These are phyloP conservation scores for Ophiostoma pallidulum DNA, from an alignment of 2,329 filamentous ascomycete genomes.

Conservation along the genomic window DNA sequence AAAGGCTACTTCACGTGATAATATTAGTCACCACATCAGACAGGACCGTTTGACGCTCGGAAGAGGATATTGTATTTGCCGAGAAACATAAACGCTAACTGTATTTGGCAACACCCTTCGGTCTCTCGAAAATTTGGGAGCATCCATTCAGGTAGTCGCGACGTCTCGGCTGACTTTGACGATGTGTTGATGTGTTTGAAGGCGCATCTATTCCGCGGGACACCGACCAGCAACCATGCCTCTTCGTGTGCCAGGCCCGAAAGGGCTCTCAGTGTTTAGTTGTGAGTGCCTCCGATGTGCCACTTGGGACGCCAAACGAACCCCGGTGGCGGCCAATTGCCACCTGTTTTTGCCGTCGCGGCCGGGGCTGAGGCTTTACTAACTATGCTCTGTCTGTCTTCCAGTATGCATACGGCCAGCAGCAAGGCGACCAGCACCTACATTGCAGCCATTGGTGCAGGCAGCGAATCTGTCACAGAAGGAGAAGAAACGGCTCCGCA, in stretches of 20 bases:
- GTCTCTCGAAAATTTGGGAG: conserved; percentile 14
- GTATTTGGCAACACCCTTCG: not conserved
- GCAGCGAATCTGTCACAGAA: conserved; percentile 53
- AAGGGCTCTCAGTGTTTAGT: conserved; percentile 49
- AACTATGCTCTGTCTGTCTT: not conserved
- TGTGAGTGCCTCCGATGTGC: conserved; percentile 37
- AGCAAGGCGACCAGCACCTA: conserved; percentile 33
- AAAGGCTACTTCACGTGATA: conserved; percentile 10
- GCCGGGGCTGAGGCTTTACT: conserved; percentile 12
- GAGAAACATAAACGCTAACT: conserved; percentile 8
- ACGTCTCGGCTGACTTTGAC: conserved; percentile 4
- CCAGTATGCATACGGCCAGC: conserved; percentile 53
- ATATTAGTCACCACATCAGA: not conserved
- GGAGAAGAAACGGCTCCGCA: conserved; percentile 55
- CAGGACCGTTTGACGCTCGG: not conserved
- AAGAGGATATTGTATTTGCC: conserved; percentile 5
- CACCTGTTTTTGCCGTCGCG: no score
- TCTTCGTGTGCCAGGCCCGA: conserved; percentile 53
- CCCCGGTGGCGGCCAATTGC: no score
- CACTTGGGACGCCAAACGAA: no score
- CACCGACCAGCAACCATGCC: conserved; percentile 44
- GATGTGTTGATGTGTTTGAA: not conserved
- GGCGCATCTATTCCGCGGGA: not conserved
- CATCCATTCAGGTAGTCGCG: conserved; percentile 7
- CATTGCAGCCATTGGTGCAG: conserved; percentile 51